Evolutionary conservation across 768 basidiomycete genomes (phyloP), one percentile per base, ranked within the genome.

Genomic region (Boletus rubroflammeus): DNA sequence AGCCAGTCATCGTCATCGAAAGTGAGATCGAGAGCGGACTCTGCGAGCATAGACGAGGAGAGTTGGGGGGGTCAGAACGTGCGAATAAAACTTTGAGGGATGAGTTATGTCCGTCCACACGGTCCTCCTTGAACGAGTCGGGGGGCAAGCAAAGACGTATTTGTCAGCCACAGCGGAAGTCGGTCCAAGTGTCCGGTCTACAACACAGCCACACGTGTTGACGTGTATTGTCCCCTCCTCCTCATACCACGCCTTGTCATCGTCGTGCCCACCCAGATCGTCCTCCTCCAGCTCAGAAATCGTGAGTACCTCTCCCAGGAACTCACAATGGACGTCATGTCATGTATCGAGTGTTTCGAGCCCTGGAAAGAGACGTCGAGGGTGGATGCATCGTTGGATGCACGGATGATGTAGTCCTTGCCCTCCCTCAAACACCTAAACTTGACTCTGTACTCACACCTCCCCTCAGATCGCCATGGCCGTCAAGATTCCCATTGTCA

Each of bases 1-100:
- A 78, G 76, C 88, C 87, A 88, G 63, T 84, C 86, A 59, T 85
- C 84, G 57, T 82, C 84, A 65, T 87, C 86, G 69, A 85, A 85
- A 51, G 77, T 71, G 64, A 85, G 70, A 66, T 85, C 84, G 60
- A 85, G 72, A 59, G 82, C 60, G 48, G 81, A 70, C 58, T 80
- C 76, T 51, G 85, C 80, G 53, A 85, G 76, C 84, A 86, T 86
- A 69, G 4, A 25, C 23, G 23, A n/a, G n/a, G n/a, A n/a, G n/a
- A n/a, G n/a, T n/a, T n/a, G 23, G 23, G 23, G 23, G 15, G 19
- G 29, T 36, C 40, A n/a, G 36, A 49, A 51, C 41, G 38, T 28
- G 51, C 47, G 47, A 38, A 41, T 26, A 32, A 51, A 44, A 29
- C 47, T 34, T 34, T 38, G 17, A 29, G 26, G 36, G n/a, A 48